These are phyloP conservation scores for Russula sp. DNA, from an alignment of 768 basidiomycete genomes.

Conservation along the genomic window DNA sequence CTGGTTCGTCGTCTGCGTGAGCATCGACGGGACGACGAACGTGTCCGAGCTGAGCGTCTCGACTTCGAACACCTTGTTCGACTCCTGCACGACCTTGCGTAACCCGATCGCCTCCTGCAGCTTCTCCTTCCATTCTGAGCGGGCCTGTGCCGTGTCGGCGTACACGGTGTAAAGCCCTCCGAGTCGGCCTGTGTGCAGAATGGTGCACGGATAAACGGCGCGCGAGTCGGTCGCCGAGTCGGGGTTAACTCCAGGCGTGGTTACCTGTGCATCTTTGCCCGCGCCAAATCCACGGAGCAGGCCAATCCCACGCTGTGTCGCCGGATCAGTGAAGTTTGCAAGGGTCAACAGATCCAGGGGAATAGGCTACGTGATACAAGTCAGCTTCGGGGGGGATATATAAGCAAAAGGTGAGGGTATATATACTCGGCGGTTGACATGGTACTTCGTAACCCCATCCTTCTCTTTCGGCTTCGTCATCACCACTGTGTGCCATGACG, in stretches of 20 bases:
- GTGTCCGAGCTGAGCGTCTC: slow-evolving; percentile 86
- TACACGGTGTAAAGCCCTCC: slow-evolving; percentile 86
- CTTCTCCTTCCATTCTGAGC: slow-evolving; percentile 85
- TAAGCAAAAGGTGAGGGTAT: background rate
- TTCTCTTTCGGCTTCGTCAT: slow-evolving; percentile 82
- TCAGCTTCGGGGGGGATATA: background rate
- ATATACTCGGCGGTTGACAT: slow-evolving; percentile 72
- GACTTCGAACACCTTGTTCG: slow-evolving; percentile 91
- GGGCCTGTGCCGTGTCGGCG: slow-evolving; percentile 69
- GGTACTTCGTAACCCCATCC: slow-evolving; percentile 68
- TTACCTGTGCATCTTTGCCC: slow-evolving; percentile 27
- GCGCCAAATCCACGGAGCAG: slow-evolving; percentile 58
- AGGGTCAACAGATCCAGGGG: slow-evolving; percentile 86
- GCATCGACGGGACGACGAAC: slow-evolving; percentile 69
- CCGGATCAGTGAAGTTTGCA: slow-evolving; percentile 74
- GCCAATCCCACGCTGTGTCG: slow-evolving; percentile 68
- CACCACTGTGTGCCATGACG: slow-evolving; percentile 51
- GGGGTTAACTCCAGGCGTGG: slow-evolving; percentile 31
- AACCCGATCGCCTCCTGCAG: slow-evolving; percentile 83
- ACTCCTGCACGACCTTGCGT: slow-evolving; percentile 83
- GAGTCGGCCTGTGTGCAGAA: slow-evolving; percentile 82
- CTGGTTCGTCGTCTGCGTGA: slow-evolving; percentile 36
- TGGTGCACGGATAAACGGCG: slow-evolving; percentile 78
- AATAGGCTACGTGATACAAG: slow-evolving; percentile 56
- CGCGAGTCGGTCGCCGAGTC: slow-evolving; percentile 56